phyloP scores from a whole-genome alignment of 768 basidiomycete genomes.

The Naganishia vaughanmartiniae region DNA sequence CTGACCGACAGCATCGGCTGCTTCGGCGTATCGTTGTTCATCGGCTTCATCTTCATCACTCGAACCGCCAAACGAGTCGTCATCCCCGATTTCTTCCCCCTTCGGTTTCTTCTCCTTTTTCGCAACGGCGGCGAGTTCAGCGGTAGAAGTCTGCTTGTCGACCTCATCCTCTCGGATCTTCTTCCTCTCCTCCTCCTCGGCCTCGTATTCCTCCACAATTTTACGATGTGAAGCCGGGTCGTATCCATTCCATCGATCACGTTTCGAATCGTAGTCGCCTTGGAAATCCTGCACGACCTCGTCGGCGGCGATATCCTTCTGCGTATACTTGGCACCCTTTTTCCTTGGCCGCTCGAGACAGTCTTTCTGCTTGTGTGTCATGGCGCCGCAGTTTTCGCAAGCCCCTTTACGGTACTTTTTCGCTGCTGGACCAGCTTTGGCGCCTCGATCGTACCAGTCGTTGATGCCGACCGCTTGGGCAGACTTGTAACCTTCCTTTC shows the following conservation, averaged over 20 bases:
- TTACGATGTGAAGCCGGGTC: slow-evolving; percentile 79
- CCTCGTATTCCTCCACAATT: slow-evolving; percentile 91
- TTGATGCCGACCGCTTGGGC: slow-evolving; percentile 69
- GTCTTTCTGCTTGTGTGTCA: slow-evolving; percentile 86
- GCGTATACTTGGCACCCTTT: slow-evolving; percentile 90
- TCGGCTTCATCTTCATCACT: slow-evolving; percentile 72
- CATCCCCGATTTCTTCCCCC: slow-evolving; percentile 57
- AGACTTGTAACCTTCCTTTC: slow-evolving; percentile 54
- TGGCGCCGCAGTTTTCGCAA: slow-evolving; percentile 97
- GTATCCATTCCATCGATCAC: slow-evolving; percentile 98
- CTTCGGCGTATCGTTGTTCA: slow-evolving; percentile 97
- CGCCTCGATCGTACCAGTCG: slow-evolving; percentile 85
- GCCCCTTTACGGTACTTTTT: slow-evolving; percentile 97
- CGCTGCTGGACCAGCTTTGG: slow-evolving; percentile 70
- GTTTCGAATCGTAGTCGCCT: slow-evolving; percentile 77
- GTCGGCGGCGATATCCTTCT: slow-evolving; percentile 83
- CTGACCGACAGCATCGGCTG: slow-evolving; percentile 95
- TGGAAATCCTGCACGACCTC: slow-evolving; percentile 80
- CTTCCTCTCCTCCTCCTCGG: slow-evolving; percentile 83
- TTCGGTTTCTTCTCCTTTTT: slow-evolving; percentile 73
- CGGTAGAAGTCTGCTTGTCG: slow-evolving; percentile 92
- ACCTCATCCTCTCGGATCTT: slow-evolving; percentile 93
- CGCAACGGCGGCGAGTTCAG: slow-evolving; percentile 73
- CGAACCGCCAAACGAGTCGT: slow-evolving; percentile 89
- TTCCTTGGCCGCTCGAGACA: slow-evolving; percentile 95